Percentiles rank a stretch among this genome's conserved stretches.
These are phyloP conservation scores for Pseudomassariella vexata DNA, from an alignment of 2,329 filamentous ascomycete species.

Conservation along the genomic window DNA sequence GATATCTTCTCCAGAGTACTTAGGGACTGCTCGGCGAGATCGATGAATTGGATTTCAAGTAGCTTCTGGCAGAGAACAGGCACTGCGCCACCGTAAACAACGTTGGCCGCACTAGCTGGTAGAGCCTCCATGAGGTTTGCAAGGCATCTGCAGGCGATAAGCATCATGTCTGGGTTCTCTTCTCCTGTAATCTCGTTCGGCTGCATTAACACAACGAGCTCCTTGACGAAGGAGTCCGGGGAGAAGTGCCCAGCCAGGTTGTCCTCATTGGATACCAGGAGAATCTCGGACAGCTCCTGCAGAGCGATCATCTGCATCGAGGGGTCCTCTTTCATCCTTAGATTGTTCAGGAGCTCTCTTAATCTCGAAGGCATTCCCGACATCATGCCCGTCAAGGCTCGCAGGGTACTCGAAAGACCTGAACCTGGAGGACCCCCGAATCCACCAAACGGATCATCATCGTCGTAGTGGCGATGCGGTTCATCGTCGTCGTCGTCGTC, in stretches of 20 bases:
- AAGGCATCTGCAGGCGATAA: slow-evolving; percentile 89
- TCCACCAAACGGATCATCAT: slow-evolving; percentile 56
- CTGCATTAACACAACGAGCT: slow-evolving; percentile 87
- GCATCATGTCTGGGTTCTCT: slow-evolving; percentile 95
- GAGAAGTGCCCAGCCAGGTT: slow-evolving; percentile 93
- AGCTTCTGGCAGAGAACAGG: slow-evolving; percentile 92
- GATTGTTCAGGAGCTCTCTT: slow-evolving; percentile 67
- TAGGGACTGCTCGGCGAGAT: slow-evolving; percentile 91
- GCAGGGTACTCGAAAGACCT: slow-evolving; percentile 71
- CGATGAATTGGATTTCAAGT: slow-evolving; percentile 93
- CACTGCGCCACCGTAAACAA: slow-evolving; percentile 95
- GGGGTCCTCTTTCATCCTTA: slow-evolving; percentile 78
- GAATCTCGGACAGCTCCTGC: slow-evolving; percentile 86
- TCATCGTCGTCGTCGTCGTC: slow-evolving; percentile 52
- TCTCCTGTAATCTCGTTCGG: slow-evolving; percentile 75
- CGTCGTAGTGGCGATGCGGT: slow-evolving; percentile 55
- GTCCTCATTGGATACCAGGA: slow-evolving; percentile 93
- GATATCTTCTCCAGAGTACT: slow-evolving; percentile 98
- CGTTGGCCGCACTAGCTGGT: slow-evolving; percentile 85
- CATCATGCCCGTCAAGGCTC: slow-evolving; percentile 89
- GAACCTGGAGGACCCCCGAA: slow-evolving; percentile 64
- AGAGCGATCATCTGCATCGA: slow-evolving; percentile 87
- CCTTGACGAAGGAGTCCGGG: slow-evolving; percentile 91
- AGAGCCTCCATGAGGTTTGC: slow-evolving; percentile 98
- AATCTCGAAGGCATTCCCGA: slow-evolving; percentile 75